Conservation (phyloP, 306 rosid species). For the Glycine latifolia region DNA sequence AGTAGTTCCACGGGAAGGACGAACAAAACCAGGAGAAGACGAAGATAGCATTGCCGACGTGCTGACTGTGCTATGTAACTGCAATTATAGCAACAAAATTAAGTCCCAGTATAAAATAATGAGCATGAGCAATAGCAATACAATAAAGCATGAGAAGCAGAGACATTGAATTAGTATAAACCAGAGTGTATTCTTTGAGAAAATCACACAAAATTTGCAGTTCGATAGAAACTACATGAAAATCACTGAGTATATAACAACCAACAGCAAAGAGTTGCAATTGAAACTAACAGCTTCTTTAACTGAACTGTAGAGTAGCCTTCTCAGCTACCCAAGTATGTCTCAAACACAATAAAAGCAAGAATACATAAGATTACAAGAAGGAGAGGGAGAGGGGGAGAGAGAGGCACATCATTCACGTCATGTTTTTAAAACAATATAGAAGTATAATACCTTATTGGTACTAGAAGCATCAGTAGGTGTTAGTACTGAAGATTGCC, state of each 20-base stretch:
- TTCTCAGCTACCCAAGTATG: too few species aligned
- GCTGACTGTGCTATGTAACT: conserved; percentile 64
- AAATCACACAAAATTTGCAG: background rate
- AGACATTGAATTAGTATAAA: background rate
- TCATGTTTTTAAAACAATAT: conserved; percentile 14
- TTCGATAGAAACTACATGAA: background rate
- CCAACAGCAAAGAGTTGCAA: background rate
- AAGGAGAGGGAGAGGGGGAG: background rate
- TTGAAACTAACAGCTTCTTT: background rate
- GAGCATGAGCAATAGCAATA: background rate
- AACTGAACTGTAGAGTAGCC: background rate
- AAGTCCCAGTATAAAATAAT: background rate
- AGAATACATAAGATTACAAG: conserved; percentile 14
- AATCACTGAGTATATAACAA: background rate
- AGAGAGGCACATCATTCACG: conserved; percentile 25
- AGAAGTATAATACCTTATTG: conserved; percentile 64
- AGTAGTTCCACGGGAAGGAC: conserved; percentile 74
- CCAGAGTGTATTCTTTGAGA: background rate
- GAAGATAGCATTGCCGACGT: conserved; percentile 66
- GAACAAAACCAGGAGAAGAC: conserved; percentile 80
- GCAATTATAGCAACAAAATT: conserved; percentile 45
- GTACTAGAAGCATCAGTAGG: conserved; percentile 58
- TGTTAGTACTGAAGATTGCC: conserved; percentile 66
- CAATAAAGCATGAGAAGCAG: background rate
- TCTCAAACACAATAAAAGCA: background rate